These are phyloP conservation scores for Lanmaoa rubissima DNA, from an alignment of 768 basidiomycete genomes.

Conservation along the genomic window DNA sequence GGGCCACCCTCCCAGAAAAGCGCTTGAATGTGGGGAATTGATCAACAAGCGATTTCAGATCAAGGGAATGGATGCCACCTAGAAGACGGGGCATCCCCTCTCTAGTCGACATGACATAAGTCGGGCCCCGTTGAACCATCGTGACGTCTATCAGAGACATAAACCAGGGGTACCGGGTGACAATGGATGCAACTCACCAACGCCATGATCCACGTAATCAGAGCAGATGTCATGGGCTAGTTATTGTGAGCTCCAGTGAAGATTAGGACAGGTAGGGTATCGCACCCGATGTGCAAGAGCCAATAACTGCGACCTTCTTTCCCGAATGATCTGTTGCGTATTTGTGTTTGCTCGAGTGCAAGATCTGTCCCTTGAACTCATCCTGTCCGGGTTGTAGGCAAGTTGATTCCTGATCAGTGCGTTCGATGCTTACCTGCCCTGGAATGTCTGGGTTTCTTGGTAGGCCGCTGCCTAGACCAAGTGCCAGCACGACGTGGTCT, in stretches of 20 bases:
- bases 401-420: background rate
- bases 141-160: conserved; percentile 38
- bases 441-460: conserved; percentile 45
- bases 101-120: conserved; percentile 49
- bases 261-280: conserved; percentile 20
- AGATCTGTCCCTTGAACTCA: conserved; percentile 57
- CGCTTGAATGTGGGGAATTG: conserved; percentile 13
- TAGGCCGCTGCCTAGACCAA: conserved; percentile 46
- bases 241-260: background rate
- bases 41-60: conserved; percentile 10
- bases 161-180: background rate
- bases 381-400: conserved; percentile 35
- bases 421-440: conserved; percentile 36
- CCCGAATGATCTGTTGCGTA: conserved; percentile 56
- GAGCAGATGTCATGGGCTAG: conserved; percentile 49
- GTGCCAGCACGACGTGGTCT: conserved; percentile 49
- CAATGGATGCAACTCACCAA: conserved; percentile 35
- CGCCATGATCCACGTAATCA: conserved; percentile 44
- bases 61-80: conserved; percentile 11
- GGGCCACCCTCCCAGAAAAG: conserved; percentile 46
- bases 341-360: conserved; percentile 59
- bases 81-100: conserved; percentile 35
- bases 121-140: conserved; percentile 51
- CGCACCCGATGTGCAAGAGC: conserved; percentile 59
- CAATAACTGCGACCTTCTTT: conserved; percentile 71